Base-by-base conservation (phyloP, 1,139 yeast genomes). In the Candida tetrigidarum region DNA sequence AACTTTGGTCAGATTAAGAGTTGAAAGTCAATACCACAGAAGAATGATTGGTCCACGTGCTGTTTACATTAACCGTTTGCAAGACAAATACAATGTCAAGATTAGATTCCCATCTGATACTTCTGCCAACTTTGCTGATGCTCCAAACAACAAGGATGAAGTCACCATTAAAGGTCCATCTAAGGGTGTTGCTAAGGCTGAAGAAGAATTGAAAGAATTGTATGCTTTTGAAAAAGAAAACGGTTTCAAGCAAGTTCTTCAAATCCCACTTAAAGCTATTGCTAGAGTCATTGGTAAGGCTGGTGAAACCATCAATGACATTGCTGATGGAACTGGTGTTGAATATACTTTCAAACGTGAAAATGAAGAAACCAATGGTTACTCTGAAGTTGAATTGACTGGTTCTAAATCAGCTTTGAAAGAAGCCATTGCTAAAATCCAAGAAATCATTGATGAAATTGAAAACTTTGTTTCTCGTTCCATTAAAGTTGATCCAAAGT, bases 111-210 rank as follows among this genome's bases (percentile, higher is more conserved):
- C 96, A 33, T 52, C 67, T 18, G 60, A 62, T 55, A 69, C 48
- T 59, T 52, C 54, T 29, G 61, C 64, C 38, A 54, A 55, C 39
- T 65, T 54, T 52, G 58, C 63, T 39, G 74, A 69, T 49, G 67
- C 69, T 15, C 77, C 77, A 48, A 65, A 58, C 50, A 54, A 66
- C 52, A 70, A 71, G 55, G 88, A 89, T 57, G 87, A 85, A 56
- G 90, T 93, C 45, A 75, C 83, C 28, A 79, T 95, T 51, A 84
- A 84, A 58, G 99, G 99, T 43, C 96, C 98, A 43, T 88, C 97
- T 16, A 85, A 84, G 66, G 93, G 92, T 54, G 98, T 89, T 38
- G 78, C 82, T 25, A 85, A 86, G 62, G 96, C 96, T 37, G 83
- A 83, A 63, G 93, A 85, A 53, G 99, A 95, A 72, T 72, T 95